phyloP scores from a whole-genome alignment of 2,329 filamentous ascomycete genomes.

The Beauveria medogensis region DNA sequence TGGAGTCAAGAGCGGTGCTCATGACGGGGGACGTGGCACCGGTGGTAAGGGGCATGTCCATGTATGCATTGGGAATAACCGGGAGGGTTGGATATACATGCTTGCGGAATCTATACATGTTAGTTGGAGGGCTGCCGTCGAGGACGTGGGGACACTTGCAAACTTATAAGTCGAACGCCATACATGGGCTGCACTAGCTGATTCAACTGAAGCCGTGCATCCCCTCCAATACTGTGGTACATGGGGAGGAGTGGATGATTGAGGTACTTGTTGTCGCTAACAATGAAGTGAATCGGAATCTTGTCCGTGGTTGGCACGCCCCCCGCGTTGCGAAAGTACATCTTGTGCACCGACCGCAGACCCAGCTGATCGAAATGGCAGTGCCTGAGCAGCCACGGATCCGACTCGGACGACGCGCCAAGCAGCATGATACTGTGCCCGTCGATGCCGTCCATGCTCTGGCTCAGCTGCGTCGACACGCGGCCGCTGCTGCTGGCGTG shows the following conservation, averaged over 20 bases:
- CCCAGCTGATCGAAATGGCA: slow-evolving; percentile 28
- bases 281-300: slow-evolving; percentile 24
- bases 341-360: slow-evolving; percentile 25
- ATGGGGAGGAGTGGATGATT: neutral
- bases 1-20: neutral
- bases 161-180: slow-evolving; percentile 7
- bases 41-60: neutral
- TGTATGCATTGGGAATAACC: slow-evolving; percentile 9
- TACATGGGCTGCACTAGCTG: slow-evolving; percentile 8
- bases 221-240: neutral
- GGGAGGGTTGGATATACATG: slow-evolving; percentile 12
- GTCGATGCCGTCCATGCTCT: slow-evolving; percentile 22
- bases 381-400: slow-evolving; percentile 28
- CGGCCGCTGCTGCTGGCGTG: neutral
- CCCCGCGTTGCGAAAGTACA: slow-evolving; percentile 29
- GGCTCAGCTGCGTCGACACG: slow-evolving; percentile 13
- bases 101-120: slow-evolving; percentile 11
- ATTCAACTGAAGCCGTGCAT: slow-evolving; percentile 1
- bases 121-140: neutral
- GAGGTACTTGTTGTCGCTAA: slow-evolving; percentile 12
- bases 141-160: slow-evolving; percentile 4
- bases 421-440: slow-evolving; percentile 23
- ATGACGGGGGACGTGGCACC: neutral
- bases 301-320: slow-evolving; percentile 25
- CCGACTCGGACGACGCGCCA: slow-evolving; percentile 25